Conservation (phyloP, 441 rosid species). For the Erodium chrysanthum region DNA sequence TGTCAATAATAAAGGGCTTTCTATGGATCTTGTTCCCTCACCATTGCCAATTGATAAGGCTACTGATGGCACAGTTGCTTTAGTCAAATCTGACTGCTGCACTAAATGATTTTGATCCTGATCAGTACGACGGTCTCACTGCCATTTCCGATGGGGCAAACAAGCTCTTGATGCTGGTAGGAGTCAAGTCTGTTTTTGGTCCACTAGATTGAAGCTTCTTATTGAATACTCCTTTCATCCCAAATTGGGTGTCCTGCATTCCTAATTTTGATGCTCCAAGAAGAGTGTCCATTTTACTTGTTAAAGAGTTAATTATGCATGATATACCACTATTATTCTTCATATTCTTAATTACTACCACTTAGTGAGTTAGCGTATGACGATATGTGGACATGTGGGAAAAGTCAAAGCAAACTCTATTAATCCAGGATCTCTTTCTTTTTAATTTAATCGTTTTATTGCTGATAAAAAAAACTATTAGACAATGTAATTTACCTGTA, state of each 20-base stretch:
- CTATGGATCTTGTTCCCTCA: conserved; percentile 40
- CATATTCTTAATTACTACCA: background rate
- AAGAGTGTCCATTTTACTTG: no score
- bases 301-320: no score
- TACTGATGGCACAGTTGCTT: conserved; percentile 48
- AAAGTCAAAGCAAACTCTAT: background rate
- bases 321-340: background rate
- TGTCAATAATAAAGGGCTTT: conserved; percentile 27
- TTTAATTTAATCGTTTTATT: no score
- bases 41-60: conserved; percentile 42
- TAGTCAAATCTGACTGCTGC: conserved; percentile 86
- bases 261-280: no score
- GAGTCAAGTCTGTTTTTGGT: conserved; percentile 9
- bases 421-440: background rate
- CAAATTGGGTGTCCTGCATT: no score
- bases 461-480: background rate
- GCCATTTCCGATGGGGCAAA: conserved; percentile 99
- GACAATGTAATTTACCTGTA: background rate
- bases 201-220: background rate
- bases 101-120: conserved; percentile 88
- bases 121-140: conserved; percentile 85
- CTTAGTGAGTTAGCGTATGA: no score
- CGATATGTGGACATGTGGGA: no score
- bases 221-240: no score
- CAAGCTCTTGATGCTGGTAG: conserved; percentile 99